A percentile compares a stretch with the other conserved stretches of the same genome.
These are phyloP conservation scores for Ascocoryne sarcoides DNA, from an alignment of 2,329 filamentous ascomycete genomes.

Conservation along the genomic window DNA sequence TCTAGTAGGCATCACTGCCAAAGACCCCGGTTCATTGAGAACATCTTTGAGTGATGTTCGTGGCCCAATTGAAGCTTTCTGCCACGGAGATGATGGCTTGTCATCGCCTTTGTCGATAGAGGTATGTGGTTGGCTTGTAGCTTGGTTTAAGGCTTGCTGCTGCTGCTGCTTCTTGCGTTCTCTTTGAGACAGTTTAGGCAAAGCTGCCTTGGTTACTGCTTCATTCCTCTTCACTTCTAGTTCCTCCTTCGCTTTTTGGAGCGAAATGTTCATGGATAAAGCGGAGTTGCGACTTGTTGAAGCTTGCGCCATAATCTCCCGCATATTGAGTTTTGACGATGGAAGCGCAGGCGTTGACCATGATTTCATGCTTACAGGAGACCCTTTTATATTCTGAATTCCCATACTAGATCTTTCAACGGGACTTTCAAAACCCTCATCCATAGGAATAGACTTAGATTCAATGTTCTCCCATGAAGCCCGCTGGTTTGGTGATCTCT, in stretches of 20 bases:
- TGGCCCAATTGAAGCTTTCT: constrained; percentile 41
- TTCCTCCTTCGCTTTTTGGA: constrained; percentile 34
- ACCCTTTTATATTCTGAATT: constrained; percentile 1
- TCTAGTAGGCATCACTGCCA: constrained; percentile 24
- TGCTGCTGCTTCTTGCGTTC: constrained; percentile 81
- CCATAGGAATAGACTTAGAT: neutral
- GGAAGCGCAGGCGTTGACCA: constrained; percentile 26
- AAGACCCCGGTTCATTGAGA: constrained; percentile 30
- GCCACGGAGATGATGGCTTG: constrained; percentile 53
- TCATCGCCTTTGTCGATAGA: constrained; percentile 39
- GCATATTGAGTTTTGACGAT: constrained; percentile 41
- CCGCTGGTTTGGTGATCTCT: neutral
- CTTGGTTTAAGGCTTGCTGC: constrained; percentile 31
- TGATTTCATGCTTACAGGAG: constrained; percentile 14
- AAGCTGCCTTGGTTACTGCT: constrained; percentile 30
- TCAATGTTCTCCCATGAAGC: neutral
- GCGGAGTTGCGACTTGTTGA: constrained; percentile 39
- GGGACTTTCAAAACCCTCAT: too few species aligned
- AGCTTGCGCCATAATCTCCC: constrained; percentile 77
- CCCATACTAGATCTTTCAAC: constrained; percentile 2
- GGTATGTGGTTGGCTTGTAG: constrained; percentile 29
- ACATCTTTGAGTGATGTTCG: constrained; percentile 44
- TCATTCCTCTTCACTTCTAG: constrained; percentile 22
- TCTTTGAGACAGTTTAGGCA: constrained; percentile 74
- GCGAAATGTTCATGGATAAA: constrained; percentile 45